phyloP scores from a whole-genome alignment of 805 yeast species.

The Monosporozyma aerobia region DNA sequence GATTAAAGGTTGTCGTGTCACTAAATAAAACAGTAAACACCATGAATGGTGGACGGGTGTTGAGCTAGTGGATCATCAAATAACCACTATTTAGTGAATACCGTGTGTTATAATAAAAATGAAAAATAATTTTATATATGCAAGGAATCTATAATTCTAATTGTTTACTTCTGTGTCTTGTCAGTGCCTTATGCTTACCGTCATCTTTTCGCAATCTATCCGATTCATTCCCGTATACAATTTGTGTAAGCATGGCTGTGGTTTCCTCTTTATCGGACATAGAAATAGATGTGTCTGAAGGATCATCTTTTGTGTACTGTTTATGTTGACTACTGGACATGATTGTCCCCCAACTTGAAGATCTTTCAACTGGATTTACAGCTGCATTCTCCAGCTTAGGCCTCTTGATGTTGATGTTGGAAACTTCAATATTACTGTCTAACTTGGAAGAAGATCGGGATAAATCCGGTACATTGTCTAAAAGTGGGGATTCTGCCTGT shows the following conservation, averaged over 20 bases:
- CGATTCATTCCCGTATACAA: conserved; percentile 19
- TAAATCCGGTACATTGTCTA: not conserved
- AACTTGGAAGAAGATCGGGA: not conserved
- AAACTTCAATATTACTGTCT: not conserved
- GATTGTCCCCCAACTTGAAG: conserved; percentile 26
- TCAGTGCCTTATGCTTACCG: conserved; percentile 8
- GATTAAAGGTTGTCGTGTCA: not conserved
- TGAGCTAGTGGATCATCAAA: not conserved
- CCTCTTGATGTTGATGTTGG: not conserved
- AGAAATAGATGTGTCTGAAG: not conserved
- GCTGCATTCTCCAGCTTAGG: not conserved
- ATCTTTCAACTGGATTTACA: conserved; percentile 6
- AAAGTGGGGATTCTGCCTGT: not conserved
- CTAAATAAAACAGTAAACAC: not conserved
- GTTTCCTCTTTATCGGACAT: not conserved
- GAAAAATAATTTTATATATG: not conserved
- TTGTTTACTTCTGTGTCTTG: conserved; percentile 18
- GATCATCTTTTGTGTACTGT: conserved; percentile 4
- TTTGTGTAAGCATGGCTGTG: conserved; percentile 15
- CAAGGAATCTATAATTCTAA: conserved; percentile 6
- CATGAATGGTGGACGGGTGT: not conserved
- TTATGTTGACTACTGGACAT: conserved; percentile 12
- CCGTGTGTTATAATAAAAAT: not conserved
- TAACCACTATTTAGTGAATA: not conserved
- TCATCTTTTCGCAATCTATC: not conserved